phyloP scores from a whole-genome alignment of 495 filamentous ascomycete species.

The Penicillium cinerascens region DNA sequence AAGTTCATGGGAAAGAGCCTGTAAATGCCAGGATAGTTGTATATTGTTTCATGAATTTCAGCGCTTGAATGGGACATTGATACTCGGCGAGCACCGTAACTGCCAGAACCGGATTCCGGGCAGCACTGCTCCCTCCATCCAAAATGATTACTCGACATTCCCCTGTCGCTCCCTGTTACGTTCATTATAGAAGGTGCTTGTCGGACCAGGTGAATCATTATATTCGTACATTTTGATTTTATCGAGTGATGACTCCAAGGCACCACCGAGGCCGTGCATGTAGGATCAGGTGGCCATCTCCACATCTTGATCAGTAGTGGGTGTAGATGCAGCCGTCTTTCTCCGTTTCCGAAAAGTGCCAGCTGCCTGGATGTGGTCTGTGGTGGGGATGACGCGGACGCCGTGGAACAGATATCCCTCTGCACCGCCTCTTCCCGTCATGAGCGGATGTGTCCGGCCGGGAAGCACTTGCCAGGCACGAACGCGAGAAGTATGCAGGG shows the following conservation, averaged over 20 bases:
- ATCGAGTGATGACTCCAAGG: conserved; percentile 8
- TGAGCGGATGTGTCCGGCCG: conserved; percentile 86
- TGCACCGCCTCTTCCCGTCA: conserved; percentile 82
- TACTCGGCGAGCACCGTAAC: conserved; percentile 1
- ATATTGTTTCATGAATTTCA: conserved; percentile 32
- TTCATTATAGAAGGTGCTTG: neutral
- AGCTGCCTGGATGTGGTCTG: conserved; percentile 74
- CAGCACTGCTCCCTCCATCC: neutral
- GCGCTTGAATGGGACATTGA: conserved; percentile 29
- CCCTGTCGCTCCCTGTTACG: neutral
- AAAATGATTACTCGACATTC: neutral
- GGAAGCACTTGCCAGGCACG: conserved; percentile 88
- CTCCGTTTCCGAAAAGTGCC: conserved; percentile 61
- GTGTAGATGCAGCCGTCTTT: conserved; percentile 31
- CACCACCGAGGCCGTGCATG: neutral
- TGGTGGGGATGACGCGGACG: conserved; percentile 71
- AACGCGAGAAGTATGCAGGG: conserved; percentile 71
- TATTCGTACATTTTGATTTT: conserved; percentile 17
- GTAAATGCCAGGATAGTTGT: conserved; percentile 38
- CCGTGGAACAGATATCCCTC: conserved; percentile 90
- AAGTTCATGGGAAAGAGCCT: conserved; percentile 98
- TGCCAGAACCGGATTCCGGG: conserved; percentile 9
- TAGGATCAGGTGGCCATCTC: conserved; percentile 28
- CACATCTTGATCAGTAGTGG: conserved; percentile 30
- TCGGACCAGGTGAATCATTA: conserved; percentile 8